Percentiles rank a stretch among this genome's conserved stretches.
Evolutionary conservation across 1,284 basidiomycete species (phyloP).

Genomic region (Meira nashicola): DNA sequence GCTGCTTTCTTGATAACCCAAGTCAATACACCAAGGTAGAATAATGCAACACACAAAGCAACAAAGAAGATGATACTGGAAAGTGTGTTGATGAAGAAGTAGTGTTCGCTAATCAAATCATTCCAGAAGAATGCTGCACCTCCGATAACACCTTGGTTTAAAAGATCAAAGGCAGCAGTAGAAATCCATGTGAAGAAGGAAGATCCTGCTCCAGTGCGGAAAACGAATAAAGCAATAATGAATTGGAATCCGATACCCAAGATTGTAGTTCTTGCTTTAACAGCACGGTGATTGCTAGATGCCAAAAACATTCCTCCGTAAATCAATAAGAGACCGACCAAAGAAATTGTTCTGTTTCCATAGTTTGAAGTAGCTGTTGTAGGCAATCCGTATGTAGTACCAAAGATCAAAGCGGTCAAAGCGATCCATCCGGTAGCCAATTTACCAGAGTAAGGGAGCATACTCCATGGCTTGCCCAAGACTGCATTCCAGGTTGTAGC

Average conservation of each 20-base stretch:
- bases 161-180: conserved; percentile 39
- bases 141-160: conserved; percentile 36
- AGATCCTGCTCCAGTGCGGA: conserved; percentile 44
- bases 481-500: conserved; percentile 24
- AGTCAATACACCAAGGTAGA: conserved; percentile 53
- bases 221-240: conserved; percentile 47
- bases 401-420: conserved; percentile 38
- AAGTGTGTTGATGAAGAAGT: conserved; percentile 54
- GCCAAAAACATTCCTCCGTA: conserved; percentile 35
- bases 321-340: conserved; percentile 41
- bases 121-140: conserved; percentile 47
- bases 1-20: conserved; percentile 58
- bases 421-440: conserved; percentile 34
- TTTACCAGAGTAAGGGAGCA: conserved; percentile 30
- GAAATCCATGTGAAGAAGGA: conserved; percentile 40
- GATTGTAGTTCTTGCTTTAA: conserved; percentile 38
- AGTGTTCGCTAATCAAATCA: conserved; percentile 13
- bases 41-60: conserved; percentile 61
- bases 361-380: conserved; percentile 29
- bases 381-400: conserved; percentile 41
- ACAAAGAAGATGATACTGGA: conserved; percentile 65
- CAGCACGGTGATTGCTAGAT: conserved; percentile 27
- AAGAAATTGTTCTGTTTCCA: conserved; percentile 33
- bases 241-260: conserved; percentile 44
- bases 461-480: conserved; percentile 31